phyloP scores from a whole-genome alignment of 768 basidiomycete genomes.

The Russula olivacea region DNA sequence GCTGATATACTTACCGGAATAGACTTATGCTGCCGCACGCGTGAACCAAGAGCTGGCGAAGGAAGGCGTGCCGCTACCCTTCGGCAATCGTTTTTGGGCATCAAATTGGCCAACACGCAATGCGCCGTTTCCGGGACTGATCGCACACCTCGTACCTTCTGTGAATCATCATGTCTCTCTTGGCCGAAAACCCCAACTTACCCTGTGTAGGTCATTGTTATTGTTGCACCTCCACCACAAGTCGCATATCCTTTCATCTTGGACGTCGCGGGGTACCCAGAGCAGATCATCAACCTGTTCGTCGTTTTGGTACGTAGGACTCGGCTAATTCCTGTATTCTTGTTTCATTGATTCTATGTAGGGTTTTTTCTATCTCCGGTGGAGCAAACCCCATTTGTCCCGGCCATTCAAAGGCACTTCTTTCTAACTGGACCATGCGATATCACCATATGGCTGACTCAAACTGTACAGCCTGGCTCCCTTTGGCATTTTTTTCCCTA shows the following conservation, averaged over 20 bases:
- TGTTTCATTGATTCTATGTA: conserved; percentile 20
- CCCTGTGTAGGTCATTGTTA: conserved; percentile 41
- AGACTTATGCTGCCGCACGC: conserved; percentile 48
- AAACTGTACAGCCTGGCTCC: conserved; percentile 45
- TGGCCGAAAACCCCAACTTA: not conserved
- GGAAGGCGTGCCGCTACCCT: conserved; percentile 57
- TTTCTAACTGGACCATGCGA: not conserved
- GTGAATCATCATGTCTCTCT: conserved; percentile 28
- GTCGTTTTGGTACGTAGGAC: conserved; percentile 42
- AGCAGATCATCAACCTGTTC: conserved; percentile 52
- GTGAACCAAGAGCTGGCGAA: conserved; percentile 61
- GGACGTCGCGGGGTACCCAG: conserved; percentile 49
- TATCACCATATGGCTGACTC: conserved; percentile 12
- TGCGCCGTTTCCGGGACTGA: conserved; percentile 51
- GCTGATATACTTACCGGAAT: not conserved
- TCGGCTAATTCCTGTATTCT: not conserved
- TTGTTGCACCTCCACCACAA: conserved; percentile 46
- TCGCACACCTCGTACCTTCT: conserved; percentile 51
- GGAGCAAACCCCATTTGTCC: conserved; percentile 40
- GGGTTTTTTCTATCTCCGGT: conserved; percentile 54
- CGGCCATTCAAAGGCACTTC: conserved; percentile 46
- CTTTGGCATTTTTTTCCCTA: conserved; percentile 50
- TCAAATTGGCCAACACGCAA: conserved; percentile 57
- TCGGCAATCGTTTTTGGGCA: conserved; percentile 55
- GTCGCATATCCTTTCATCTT: conserved; percentile 59